Evolutionary conservation across 345 rosid genomes (phyloP).

Genomic region (Brassica cretica): DNA sequence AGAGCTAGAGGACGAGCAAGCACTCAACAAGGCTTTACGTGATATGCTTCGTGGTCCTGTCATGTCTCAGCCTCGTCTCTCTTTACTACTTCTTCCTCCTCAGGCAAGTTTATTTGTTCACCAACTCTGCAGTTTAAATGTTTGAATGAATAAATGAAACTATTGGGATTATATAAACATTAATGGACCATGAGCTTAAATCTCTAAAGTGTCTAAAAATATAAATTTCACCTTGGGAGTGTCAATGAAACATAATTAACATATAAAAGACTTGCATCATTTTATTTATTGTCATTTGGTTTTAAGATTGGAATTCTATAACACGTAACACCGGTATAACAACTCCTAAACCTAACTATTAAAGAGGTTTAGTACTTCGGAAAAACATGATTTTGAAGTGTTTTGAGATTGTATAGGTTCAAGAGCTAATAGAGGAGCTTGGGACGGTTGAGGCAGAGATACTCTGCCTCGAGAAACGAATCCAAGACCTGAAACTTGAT

Average conservation of each 20-base stretch:
- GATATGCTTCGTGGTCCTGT: constrained; percentile 63
- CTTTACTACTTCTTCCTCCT: constrained; percentile 77
- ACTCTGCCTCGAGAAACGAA: constrained; percentile 66
- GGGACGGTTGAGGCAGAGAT: constrained; percentile 84
- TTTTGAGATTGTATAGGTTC: constrained; percentile 53
- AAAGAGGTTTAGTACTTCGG: not conserved
- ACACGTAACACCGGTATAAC: too few relatives aligned
- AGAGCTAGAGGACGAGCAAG: constrained; percentile 61
- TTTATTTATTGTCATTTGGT: too few relatives aligned
- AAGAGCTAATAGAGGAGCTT: constrained; percentile 62
- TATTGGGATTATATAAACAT: not conserved
- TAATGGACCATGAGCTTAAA: too few relatives aligned
- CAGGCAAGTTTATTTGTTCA: constrained; percentile 40
- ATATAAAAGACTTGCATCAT: too few relatives aligned
- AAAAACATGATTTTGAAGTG: not conserved
- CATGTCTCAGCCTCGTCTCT: constrained; percentile 54
- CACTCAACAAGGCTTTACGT: constrained; percentile 59
- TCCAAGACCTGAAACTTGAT: constrained; percentile 65
- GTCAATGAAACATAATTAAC: too few relatives aligned
- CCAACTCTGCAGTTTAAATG: not conserved
- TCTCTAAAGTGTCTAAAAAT: too few relatives aligned
- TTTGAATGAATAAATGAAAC: not conserved
- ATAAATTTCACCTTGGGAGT: too few relatives aligned
- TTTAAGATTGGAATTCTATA: too few relatives aligned
- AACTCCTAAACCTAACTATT: not conserved